phyloP scores from a whole-genome alignment of 805 yeast genomes.

The Myxozyma mucilagina region DNA sequence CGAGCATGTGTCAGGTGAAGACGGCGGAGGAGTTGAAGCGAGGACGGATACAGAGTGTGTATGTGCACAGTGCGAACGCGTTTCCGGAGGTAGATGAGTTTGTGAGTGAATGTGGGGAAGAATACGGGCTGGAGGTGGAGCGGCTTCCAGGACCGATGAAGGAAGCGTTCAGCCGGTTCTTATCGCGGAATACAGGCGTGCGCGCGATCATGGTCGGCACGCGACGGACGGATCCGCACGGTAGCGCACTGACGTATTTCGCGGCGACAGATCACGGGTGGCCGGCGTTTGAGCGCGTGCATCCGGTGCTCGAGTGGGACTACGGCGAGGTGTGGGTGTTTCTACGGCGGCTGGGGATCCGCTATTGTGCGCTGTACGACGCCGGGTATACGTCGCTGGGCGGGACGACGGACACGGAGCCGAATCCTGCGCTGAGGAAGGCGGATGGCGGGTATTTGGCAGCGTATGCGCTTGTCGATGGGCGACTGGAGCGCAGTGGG shows the following conservation, averaged over 20 bases:
- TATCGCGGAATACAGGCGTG: slow-evolving; percentile 53
- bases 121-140: slow-evolving; percentile 56
- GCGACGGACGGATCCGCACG: slow-evolving; percentile 84
- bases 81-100: slow-evolving; percentile 72
- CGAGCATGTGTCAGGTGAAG: slow-evolving; percentile 46
- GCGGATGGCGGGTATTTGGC: slow-evolving; percentile 48
- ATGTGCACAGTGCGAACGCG: slow-evolving; percentile 71
- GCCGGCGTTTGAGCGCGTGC: slow-evolving; percentile 83
- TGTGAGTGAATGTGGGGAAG: slow-evolving; percentile 53
- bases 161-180: slow-evolving; percentile 66
- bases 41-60: slow-evolving; percentile 56
- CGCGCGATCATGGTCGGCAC: slow-evolving; percentile 84
- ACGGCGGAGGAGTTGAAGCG: slow-evolving; percentile 22
- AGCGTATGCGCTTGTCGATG: slow-evolving; percentile 48
- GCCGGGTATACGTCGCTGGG: slow-evolving; percentile 89
- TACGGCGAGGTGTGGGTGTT: slow-evolving; percentile 86
- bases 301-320: slow-evolving; percentile 88
- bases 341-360: slow-evolving; percentile 55
- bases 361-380: slow-evolving; percentile 77
- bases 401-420: slow-evolving; percentile 66
- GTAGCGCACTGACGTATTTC: slow-evolving; percentile 55
- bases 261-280: slow-evolving; percentile 85
- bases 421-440: slow-evolving; percentile 60
- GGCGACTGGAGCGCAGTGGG: slow-evolving; percentile 59
- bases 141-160: slow-evolving; percentile 51